Conservation (phyloP, 306 rosid genomes). For the Cucumis cinereus region DNA sequence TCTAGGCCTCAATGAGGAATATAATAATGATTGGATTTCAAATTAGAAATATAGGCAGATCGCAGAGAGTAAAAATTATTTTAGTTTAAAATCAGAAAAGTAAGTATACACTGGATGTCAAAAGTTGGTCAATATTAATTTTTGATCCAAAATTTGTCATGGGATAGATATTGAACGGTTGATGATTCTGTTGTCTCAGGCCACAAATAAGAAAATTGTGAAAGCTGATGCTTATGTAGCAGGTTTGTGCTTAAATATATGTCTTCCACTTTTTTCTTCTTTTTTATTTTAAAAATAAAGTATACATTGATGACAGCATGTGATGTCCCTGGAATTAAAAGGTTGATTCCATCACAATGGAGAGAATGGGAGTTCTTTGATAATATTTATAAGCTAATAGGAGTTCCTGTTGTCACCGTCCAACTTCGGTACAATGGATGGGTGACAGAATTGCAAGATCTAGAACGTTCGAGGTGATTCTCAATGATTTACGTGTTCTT, state of each 20-base stretch:
- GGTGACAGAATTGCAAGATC: conserved; percentile 94
- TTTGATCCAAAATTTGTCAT: background rate
- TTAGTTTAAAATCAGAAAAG: background rate
- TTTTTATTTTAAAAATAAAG: conserved; percentile 3
- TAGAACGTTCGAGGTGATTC: conserved; percentile 80
- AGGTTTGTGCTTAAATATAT: conserved; percentile 41
- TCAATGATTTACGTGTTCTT: background rate
- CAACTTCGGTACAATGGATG: conserved; percentile 96
- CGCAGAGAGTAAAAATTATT: background rate
- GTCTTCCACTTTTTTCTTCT: conserved; percentile 7
- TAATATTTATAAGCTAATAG: conserved; percentile 71
- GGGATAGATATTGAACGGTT: conserved; percentile 5
- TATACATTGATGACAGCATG: conserved; percentile 62
- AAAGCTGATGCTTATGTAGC: conserved; percentile 95
- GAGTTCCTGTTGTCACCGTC: conserved; percentile 98
- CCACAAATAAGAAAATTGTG: conserved; percentile 69
- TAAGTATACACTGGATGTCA: background rate
- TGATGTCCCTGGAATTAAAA: conserved; percentile 95
- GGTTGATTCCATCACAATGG: conserved; percentile 77
- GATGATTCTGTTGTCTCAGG: conserved; percentile 28
- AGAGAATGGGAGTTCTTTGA: conserved; percentile 65
- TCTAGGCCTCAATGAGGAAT: background rate
- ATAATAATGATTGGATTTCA: background rate
- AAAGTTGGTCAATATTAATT: background rate
- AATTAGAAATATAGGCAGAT: background rate